Percentiles rank a stretch among this genome's conserved stretches.
Evolutionary conservation across 1,139 yeast genomes (phyloP).

Genomic region (Cylindricascospora bacillispora): DNA sequence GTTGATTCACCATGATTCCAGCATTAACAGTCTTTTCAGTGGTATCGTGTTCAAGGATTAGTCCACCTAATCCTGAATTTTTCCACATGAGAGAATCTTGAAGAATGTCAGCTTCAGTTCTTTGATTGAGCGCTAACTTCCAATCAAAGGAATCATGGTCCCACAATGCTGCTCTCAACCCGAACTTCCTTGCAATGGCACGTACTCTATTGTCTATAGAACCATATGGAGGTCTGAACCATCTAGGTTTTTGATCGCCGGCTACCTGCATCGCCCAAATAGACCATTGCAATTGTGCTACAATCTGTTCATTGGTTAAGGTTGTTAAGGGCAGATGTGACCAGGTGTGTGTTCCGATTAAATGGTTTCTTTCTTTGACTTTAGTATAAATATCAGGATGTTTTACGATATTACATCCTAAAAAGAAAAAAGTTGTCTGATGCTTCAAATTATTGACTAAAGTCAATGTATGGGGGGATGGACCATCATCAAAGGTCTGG

Average conservation of each 20-base stretch:
- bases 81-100: constrained; percentile 46
- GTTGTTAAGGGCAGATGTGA: constrained; percentile 76
- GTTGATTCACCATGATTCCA: constrained; percentile 44
- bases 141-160: constrained; percentile 87
- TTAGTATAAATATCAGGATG: constrained; percentile 60
- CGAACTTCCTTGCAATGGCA: constrained; percentile 70
- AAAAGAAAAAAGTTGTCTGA: constrained; percentile 67
- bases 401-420: constrained; percentile 68
- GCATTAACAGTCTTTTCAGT: constrained; percentile 53
- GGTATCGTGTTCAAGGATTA: constrained; percentile 80
- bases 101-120: constrained; percentile 38
- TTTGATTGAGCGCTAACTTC: constrained; percentile 41
- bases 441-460: constrained; percentile 41
- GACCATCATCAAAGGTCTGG: constrained; percentile 95
- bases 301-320: constrained; percentile 61
- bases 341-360: constrained; percentile 88
- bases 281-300: constrained; percentile 89
- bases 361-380: constrained; percentile 51
- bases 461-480: constrained; percentile 55
- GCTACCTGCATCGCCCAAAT: constrained; percentile 98
- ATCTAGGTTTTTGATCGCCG: constrained; percentile 74
- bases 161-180: constrained; percentile 87
- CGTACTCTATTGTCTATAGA: constrained; percentile 83
- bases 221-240: constrained; percentile 95
- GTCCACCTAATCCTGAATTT: constrained; percentile 35